A percentile compares a stretch with the other conserved stretches of the same genome.
These are phyloP conservation scores for Lipomyces yamadae DNA, from an alignment of 805 yeast genomes.

Conservation along the genomic window DNA sequence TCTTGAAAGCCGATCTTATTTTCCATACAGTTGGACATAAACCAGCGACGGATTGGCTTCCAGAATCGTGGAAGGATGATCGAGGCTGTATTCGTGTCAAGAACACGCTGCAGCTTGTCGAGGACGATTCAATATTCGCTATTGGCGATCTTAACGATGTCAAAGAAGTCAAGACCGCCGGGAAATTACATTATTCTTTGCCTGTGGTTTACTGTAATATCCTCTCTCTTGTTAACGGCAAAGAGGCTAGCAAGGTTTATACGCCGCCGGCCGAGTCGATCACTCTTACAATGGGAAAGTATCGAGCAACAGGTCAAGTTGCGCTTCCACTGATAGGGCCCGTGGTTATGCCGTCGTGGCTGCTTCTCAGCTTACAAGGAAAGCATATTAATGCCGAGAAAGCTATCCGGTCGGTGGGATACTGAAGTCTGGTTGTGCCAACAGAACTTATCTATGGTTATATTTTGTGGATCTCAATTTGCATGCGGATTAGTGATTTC, in stretches of 20 bases:
- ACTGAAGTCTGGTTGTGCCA: neutral
- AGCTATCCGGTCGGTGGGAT: conserved; percentile 6
- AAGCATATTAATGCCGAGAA: conserved; percentile 8
- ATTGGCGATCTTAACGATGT: conserved; percentile 28
- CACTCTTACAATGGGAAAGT: conserved; percentile 10
- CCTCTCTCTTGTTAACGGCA: conserved; percentile 15
- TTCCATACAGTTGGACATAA: conserved; percentile 9
- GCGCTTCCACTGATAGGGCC: conserved; percentile 13
- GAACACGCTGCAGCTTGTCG: conserved; percentile 27
- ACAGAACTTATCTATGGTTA: neutral
- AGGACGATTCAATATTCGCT: conserved; percentile 24
- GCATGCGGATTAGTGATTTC: no score
- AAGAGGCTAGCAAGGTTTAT: neutral
- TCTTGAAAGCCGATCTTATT: conserved; percentile 20
- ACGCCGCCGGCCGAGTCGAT: conserved; percentile 6
- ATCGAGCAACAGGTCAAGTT: conserved; percentile 5
- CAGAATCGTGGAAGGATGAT: conserved; percentile 22
- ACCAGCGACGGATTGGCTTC: conserved; percentile 22
- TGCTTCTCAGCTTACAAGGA: conserved; percentile 8
- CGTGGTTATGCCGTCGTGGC: conserved; percentile 1
- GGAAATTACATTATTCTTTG: conserved; percentile 5
- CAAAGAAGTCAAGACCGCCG: conserved; percentile 25
- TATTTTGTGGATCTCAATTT: neutral
- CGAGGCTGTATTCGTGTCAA: conserved; percentile 18
- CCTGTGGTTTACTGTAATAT: conserved; percentile 19